Conservation (phyloP, 2,329 filamentous ascomycete genomes). For the Cladosporium colombiae region DNA sequence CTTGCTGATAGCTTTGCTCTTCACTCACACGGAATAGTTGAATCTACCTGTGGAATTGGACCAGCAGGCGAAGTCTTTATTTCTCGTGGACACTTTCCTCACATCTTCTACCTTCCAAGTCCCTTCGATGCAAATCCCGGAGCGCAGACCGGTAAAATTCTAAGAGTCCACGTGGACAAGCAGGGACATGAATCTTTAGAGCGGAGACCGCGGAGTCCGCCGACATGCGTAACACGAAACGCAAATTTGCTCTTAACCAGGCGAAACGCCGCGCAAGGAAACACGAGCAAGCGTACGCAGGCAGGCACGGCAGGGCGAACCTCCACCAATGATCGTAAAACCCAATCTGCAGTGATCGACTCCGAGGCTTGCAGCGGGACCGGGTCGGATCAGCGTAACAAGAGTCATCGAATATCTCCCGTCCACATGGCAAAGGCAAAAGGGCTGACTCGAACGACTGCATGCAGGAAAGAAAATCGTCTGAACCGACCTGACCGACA, state of each 20-base stretch:
- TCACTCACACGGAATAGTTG: neutral
- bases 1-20: neutral
- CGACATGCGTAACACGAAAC: neutral
- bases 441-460: neutral
- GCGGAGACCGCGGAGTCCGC: neutral
- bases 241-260: neutral
- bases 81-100: neutral
- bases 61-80: neutral
- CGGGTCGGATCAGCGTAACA: neutral
- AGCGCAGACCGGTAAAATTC: neutral
- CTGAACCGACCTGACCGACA: neutral
- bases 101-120: neutral
- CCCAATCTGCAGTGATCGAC: conserved; percentile 1
- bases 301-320: too few relatives aligned
- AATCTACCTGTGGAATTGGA: neutral
- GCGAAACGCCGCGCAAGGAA: neutral
- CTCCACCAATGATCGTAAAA: neutral
- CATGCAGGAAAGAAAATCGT: neutral
- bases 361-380: conserved; percentile 3
- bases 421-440: conserved; percentile 2
- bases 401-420: conserved; percentile 3
- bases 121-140: neutral
- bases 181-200: neutral
- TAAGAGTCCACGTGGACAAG: neutral
- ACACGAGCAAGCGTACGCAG: neutral